Evolutionary conservation across 169 alveolate species (phyloP).

Genomic region (Eimeria acervulina): DNA sequence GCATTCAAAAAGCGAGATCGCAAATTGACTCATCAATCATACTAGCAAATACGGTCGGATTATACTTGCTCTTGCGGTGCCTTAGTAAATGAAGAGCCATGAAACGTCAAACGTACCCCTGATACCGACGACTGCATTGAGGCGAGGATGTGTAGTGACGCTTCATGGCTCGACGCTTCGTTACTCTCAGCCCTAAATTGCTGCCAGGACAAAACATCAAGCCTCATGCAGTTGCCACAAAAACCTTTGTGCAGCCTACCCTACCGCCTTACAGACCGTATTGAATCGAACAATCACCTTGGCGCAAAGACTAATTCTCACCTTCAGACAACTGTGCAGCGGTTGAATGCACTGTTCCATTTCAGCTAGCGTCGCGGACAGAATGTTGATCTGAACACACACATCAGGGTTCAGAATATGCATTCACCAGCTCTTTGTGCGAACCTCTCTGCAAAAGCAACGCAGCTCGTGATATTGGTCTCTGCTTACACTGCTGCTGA

Average conservation of each 20-base stretch:
- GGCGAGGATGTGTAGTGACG: constrained; percentile 60
- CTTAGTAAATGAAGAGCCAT: not conserved
- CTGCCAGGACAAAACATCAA: not conserved
- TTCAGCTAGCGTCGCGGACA: constrained; percentile 44
- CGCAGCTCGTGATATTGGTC: not conserved
- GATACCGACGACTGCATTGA: constrained; percentile 49
- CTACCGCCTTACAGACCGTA: not conserved
- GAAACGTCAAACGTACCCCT: constrained; percentile 26
- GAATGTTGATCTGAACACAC: not conserved
- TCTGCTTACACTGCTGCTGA: constrained; percentile 56
- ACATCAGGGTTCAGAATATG: not conserved
- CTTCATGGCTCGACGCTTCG: constrained; percentile 56
- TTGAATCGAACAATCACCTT: not conserved
- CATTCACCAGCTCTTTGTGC: not conserved
- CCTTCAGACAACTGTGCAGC: constrained; percentile 63
- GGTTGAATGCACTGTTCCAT: constrained; percentile 67
- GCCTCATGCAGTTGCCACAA: not conserved
- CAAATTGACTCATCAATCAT: not conserved
- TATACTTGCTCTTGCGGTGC: not conserved
- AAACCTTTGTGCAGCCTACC: not conserved
- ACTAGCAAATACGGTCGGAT: not conserved
- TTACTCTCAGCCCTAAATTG: constrained; percentile 67
- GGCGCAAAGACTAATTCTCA: not conserved
- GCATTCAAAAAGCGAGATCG: not conserved
- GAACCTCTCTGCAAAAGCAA: not conserved